Base-by-base conservation (phyloP, 129 eudicot species). In the Rutidosis leptorrhynchoides region DNA sequence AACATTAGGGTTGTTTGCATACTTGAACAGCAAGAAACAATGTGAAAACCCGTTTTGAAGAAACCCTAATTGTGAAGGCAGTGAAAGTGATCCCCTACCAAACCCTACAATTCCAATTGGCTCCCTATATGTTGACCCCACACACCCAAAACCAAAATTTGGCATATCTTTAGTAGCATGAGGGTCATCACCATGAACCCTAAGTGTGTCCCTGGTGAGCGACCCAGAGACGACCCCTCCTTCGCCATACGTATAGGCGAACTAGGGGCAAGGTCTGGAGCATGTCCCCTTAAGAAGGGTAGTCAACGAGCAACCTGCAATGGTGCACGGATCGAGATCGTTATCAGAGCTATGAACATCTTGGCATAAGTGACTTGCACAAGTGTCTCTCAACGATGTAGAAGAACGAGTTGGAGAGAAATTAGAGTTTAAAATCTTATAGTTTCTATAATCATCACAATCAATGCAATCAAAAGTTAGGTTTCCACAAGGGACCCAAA, bases 11-110 rank as follows among this genome's bases (percentile, higher is more conserved):
- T 86, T 86, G 71, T 83, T 86, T 15, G 89, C 84, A 74, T 64
- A 86, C 79, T 86, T 81, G 72, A 83, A 86, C 29, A 89, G 81
- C 75, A 86, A 81, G 70, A 86, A 86, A 64, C 95, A 86, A 78
- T 86, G 95, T 23, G 95, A 83, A 59, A 86, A 86, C 0, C 95
- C 95, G 81, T 81, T 86, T 23, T 73, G 84, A 30, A 73, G 78
- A 49, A 86, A 83, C 78, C 95, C 95, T 81, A 86, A 70, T 58
- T 86, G 95, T 51, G 95, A 86, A 75, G 95, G 95, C 17, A 86
- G 58, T 12, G 95, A 86, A 16, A 86, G 75, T 6, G 84, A 74
- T 22, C 95, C 89, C 69, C 73, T 86, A 5, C 95, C 95, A 25
- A 86, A 86, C 35, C 95, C 95, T 12, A 57, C 89, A 3, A 86